phyloP scores from a whole-genome alignment of 148 eudicot species.

The Diospyros kaki region DNA sequence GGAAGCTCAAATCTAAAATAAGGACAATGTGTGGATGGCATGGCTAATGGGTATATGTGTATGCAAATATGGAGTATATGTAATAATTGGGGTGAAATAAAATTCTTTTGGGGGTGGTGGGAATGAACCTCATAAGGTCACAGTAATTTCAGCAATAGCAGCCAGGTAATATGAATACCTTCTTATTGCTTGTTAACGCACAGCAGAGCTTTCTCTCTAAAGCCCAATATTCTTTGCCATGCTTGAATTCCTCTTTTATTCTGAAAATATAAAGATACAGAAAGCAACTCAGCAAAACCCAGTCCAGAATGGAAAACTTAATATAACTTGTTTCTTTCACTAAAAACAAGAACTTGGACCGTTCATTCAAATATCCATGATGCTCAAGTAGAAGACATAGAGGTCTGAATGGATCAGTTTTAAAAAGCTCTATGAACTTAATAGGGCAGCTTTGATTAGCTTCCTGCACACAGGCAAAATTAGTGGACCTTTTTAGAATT shows the following conservation, averaged over 20 bases:
- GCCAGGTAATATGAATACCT: conserved; percentile 30
- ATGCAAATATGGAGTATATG: too few relatives aligned
- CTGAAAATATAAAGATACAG: conserved; percentile 27
- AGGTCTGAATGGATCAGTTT: conserved; percentile 58
- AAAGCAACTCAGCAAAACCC: not conserved
- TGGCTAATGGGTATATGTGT: too few relatives aligned
- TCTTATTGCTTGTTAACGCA: conserved; percentile 38
- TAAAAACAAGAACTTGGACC: conserved; percentile 32
- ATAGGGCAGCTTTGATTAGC: conserved; percentile 18
- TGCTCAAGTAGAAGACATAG: conserved; percentile 54
- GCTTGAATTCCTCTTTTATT: conserved; percentile 63
- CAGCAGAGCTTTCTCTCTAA: conserved; percentile 86
- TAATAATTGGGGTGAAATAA: too few relatives aligned
- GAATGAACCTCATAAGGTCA: not conserved
- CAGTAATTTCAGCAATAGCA: not conserved
- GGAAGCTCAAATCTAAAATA: too few relatives aligned
- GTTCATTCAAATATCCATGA: conserved; percentile 54
- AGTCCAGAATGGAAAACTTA: not conserved
- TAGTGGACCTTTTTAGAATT: not conserved
- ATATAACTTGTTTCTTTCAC: not conserved
- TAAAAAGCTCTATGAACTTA: conserved; percentile 26
- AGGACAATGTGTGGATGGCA: too few relatives aligned
- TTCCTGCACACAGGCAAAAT: conserved; percentile 32
- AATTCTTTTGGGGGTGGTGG: too few relatives aligned
- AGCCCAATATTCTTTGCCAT: conserved; percentile 86